Evolutionary conservation across 768 basidiomycete genomes (phyloP), one percentile per base, ranked within the genome.

Genomic region (Tricholoma furcatifolium): DNA sequence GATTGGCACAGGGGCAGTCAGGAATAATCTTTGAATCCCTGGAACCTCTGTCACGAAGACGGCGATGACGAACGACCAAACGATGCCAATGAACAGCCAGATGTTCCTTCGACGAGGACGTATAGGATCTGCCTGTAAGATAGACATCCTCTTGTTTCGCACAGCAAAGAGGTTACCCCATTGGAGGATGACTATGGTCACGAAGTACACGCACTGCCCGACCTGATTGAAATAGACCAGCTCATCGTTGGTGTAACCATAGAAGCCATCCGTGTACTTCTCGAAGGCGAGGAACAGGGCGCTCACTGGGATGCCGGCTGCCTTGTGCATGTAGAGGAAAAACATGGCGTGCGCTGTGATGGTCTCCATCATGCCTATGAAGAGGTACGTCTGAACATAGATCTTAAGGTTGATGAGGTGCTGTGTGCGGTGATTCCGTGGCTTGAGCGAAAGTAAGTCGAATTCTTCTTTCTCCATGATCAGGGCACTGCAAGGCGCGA

Each of bases 51-150:
- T 55, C 0, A 74, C 74, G 51, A 79, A 71, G 27, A 79, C 58
- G 17, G 67, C 68, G 10, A 77, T 78, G 3, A 61, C 67, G 48
- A 66, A 36, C 71, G 63, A 17, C 4, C 67, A 67, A 15, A 58
- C 12, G 14, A 43, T 45, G 39, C 56, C 56, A 14, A 47, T n/a
- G 6, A 47, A 15, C 12, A 4, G 76, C 70, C 18, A 69, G 17
- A 72, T 50, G 58, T 79, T 79, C n/a, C 56, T 66, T 34, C 77
- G 74, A 6, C 74, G 76, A 11, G 76, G 76, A 71, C 78, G 75
- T 35, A 77, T 63, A 1, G 75, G 75, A 43, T 76, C 75, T 20
- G 74, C 74, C 10, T 69, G 63, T 38, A 77, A 48, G 9, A 77
- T 60, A 0, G 75, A 77, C 0, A 77, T 66, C 47, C 75, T 69